These are phyloP conservation scores for Coemansia sp. DNA, from an alignment of 192 early-diverging fungal species.

Conservation along the genomic window DNA sequence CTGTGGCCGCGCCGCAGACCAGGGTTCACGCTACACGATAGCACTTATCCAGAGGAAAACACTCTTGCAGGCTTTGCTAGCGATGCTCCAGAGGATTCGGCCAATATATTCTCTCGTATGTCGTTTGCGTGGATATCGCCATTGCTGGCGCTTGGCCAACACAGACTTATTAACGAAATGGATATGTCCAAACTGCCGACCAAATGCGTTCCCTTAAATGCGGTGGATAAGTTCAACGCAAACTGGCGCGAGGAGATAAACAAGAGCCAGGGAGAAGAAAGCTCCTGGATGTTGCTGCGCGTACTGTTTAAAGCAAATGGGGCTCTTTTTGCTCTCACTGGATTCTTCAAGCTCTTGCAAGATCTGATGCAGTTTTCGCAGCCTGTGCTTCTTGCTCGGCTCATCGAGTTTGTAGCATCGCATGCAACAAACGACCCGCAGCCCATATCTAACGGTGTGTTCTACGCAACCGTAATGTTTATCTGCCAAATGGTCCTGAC, in stretches of 20 bases:
- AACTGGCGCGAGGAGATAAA: slow-evolving; percentile 70
- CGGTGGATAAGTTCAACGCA: slow-evolving; percentile 65
- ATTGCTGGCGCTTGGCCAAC: slow-evolving; percentile 74
- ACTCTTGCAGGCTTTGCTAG: not conserved
- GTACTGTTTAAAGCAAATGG: slow-evolving; percentile 66
- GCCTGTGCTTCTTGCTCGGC: slow-evolving; percentile 71
- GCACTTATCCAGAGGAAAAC: not conserved
- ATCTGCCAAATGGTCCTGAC: slow-evolving; percentile 73
- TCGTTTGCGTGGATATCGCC: slow-evolving; percentile 89
- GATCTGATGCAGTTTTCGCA: slow-evolving; percentile 79
- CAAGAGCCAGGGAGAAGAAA: slow-evolving; percentile 16
- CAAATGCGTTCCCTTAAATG: slow-evolving; percentile 60
- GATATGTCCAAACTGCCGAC: slow-evolving; percentile 73
- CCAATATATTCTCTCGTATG: slow-evolving; percentile 80
- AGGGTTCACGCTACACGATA: not conserved
- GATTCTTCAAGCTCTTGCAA: slow-evolving; percentile 74
- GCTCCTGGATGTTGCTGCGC: slow-evolving; percentile 61
- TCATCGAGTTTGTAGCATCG: slow-evolving; percentile 63
- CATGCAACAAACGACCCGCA: slow-evolving; percentile 51
- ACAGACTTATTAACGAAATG: slow-evolving; percentile 66
- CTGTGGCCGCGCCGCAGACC: not conserved
- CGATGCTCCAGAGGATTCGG: slow-evolving; percentile 68
- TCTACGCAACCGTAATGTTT: slow-evolving; percentile 81
- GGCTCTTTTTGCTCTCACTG: slow-evolving; percentile 67
- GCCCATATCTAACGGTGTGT: slow-evolving; percentile 72